phyloP scores from a whole-genome alignment of 1,284 basidiomycete species.

The Trametes hirsuta region DNA sequence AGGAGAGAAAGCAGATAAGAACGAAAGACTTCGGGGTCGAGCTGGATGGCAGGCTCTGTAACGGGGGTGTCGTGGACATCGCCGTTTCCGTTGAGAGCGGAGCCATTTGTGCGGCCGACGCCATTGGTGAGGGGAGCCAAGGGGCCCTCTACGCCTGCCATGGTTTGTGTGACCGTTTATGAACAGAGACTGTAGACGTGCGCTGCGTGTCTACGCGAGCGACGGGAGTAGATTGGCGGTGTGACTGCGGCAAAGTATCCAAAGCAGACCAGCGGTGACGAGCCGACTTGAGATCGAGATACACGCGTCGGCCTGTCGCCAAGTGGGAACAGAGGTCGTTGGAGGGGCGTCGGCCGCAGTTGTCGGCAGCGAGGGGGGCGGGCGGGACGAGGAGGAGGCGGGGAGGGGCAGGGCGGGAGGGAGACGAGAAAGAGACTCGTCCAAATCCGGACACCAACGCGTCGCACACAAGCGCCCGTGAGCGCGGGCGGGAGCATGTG shows the following conservation, averaged over 20 bases:
- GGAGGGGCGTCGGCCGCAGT: background rate
- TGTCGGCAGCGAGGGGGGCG: conserved; percentile 1
- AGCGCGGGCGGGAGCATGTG: conserved; percentile 1
- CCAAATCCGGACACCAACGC: conserved; percentile 5
- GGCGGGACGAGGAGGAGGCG: conserved; percentile 1
- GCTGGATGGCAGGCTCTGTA: conserved; percentile 36
- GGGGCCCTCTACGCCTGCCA: conserved; percentile 33
- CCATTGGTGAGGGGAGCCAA: conserved; percentile 23
- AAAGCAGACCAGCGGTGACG: background rate
- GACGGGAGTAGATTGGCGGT: background rate
- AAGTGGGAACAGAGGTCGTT: background rate
- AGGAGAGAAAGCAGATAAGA: conserved; percentile 72
- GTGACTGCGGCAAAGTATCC: conserved; percentile 7
- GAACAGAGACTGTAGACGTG: conserved; percentile 5
- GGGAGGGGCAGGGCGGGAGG: background rate
- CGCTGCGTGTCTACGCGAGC: conserved; percentile 4
- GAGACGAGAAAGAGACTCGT: background rate
- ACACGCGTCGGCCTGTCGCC: background rate
- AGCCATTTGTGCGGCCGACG: conserved; percentile 27
- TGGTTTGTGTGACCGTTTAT: conserved; percentile 4
- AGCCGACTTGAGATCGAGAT: background rate
- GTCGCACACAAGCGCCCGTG: conserved; percentile 1
- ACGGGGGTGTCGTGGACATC: conserved; percentile 29
- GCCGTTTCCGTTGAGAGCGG: conserved; percentile 27
- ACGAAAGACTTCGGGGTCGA: conserved; percentile 66